A percentile compares a stretch with the other conserved stretches of the same genome.
phyloP scores from a whole-genome alignment of 116 monocot genomes.

The Papilionanthe hybrid region DNA sequence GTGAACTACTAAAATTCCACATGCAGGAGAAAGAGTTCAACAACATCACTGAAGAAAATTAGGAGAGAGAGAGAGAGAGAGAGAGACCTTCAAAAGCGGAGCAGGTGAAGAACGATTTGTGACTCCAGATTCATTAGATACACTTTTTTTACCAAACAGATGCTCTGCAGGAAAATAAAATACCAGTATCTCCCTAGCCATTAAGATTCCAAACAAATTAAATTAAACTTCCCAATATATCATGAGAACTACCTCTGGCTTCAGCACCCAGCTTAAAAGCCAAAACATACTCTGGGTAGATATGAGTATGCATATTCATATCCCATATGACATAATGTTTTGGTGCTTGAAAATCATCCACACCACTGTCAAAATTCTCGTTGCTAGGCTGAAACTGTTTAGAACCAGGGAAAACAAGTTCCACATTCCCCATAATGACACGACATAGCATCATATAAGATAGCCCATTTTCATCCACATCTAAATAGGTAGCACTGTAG shows the following conservation, averaged over 20 bases:
- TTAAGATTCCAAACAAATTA: conserved; percentile 3
- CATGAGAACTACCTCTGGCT: conserved; percentile 12
- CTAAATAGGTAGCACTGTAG: conserved; percentile 69
- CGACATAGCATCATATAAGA: conserved; percentile 79
- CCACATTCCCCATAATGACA: conserved; percentile 80
- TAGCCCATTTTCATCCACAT: conserved; percentile 73
- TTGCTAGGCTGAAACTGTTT: conserved; percentile 72
- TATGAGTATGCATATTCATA: conserved; percentile 44
- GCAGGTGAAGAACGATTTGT: conserved; percentile 25
- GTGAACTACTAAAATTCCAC: not conserved
- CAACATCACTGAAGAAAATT: not conserved
- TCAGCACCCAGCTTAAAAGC: conserved; percentile 52
- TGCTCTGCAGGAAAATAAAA: conserved; percentile 39
- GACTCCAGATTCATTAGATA: conserved; percentile 23
- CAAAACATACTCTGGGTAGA: conserved; percentile 74
- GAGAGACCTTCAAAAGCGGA: conserved; percentile 31
- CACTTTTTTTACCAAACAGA: conserved; percentile 37
- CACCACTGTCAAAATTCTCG: conserved; percentile 69
- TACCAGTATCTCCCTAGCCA: not conserved
- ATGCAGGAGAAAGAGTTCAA: not conserved
- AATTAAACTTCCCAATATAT: not conserved
- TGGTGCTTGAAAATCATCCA: conserved; percentile 77
- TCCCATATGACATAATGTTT: conserved; percentile 79
- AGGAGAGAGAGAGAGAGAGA: not conserved
- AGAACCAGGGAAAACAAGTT: conserved; percentile 51